Conservation (phyloP, 73 alveolate genomes). For the Halteria grandinella region DNA sequence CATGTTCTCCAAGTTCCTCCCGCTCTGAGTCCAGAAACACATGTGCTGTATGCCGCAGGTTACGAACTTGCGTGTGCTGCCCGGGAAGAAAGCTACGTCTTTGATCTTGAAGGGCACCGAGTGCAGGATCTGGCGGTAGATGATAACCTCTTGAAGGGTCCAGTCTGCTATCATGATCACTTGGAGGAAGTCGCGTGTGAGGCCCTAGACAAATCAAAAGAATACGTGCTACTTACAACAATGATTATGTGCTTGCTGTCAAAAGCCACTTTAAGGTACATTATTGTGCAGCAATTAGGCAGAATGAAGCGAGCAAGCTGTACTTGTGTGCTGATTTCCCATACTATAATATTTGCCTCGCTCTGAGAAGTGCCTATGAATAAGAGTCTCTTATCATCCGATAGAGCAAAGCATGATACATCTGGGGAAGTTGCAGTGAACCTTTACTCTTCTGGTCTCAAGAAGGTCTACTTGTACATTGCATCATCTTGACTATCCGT, state of each 20-base stretch:
- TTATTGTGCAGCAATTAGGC: conserved; percentile 69
- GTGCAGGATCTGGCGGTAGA: conserved; percentile 78
- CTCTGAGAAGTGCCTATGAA: conserved; percentile 83
- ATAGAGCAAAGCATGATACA: conserved; percentile 79
- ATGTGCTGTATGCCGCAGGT: conserved; percentile 97
- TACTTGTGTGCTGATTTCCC: conserved; percentile 91
- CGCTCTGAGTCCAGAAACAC: conserved; percentile 88
- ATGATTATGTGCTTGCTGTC: conserved; percentile 76
- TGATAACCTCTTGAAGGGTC: conserved; percentile 62
- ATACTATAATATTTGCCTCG: conserved; percentile 79
- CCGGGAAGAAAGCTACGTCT: conserved; percentile 93
- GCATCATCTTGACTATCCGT: conserved; percentile 68
- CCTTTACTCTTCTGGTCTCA: conserved; percentile 62
- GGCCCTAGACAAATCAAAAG: conserved; percentile 57
- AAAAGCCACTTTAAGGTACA: conserved; percentile 77
- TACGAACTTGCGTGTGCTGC: conserved; percentile 85
- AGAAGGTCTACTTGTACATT: conserved; percentile 59
- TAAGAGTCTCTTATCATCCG: conserved; percentile 76
- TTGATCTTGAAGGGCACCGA: conserved; percentile 92
- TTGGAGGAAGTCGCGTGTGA: conserved; percentile 83
- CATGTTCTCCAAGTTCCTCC: conserved; percentile 75
- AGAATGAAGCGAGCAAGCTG: conserved; percentile 64
- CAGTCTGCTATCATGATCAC: conserved; percentile 83
- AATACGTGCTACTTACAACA: neutral
- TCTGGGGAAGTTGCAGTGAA: conserved; percentile 71